Base-by-base conservation (phyloP, 768 basidiomycete genomes). In the Suillus subaureus region DNA sequence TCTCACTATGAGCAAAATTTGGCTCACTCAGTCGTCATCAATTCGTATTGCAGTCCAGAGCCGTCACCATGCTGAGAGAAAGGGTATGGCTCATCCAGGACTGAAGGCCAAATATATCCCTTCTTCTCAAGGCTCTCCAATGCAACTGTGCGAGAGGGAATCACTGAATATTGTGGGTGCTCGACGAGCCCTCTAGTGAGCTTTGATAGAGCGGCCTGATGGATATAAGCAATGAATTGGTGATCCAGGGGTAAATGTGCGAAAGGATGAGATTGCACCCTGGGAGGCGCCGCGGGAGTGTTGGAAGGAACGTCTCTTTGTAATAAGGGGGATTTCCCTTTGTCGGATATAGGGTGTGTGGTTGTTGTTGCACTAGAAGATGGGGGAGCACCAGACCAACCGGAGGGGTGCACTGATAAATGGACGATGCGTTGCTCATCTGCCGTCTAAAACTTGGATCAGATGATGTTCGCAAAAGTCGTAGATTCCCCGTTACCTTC, bases 321-420 rank as follows among this genome's bases (percentile, higher is more conserved):
- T 21, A 12, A 45, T 35, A n/a, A 52, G 6, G 68, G 61, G 3
- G 56, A 51, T 61, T 64, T 61, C 4, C 45, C 65, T 57, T 39
- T 45, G 49, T 28, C 40, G 6, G 65, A 43, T 39, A 64, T 42
- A 61, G 61, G 43, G 54, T 55, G 63, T 33, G 66, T 42, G 21
- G 67, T 39, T 18, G 70, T 58, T 47, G 72, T 51, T 18, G 71
- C 39, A 61, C 73, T 63, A 1, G 75, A 68, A 37, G 73, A 67
- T 15, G 86, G 89, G 33, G 89, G 89, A 15, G 76, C 67, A 28
- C 82, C 77, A 47, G 82, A 81, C 92, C 92, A 94, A 62, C 89
- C 89, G 33, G 89, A 89, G 28, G 90, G 89, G 72, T 89, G 88
- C n/a, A 94, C 91, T 16, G 91, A 88, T 26, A 94, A 81, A 76